These are phyloP conservation scores for Ogataea sp. DNA, from an alignment of 805 yeast species.

Conservation along the genomic window DNA sequence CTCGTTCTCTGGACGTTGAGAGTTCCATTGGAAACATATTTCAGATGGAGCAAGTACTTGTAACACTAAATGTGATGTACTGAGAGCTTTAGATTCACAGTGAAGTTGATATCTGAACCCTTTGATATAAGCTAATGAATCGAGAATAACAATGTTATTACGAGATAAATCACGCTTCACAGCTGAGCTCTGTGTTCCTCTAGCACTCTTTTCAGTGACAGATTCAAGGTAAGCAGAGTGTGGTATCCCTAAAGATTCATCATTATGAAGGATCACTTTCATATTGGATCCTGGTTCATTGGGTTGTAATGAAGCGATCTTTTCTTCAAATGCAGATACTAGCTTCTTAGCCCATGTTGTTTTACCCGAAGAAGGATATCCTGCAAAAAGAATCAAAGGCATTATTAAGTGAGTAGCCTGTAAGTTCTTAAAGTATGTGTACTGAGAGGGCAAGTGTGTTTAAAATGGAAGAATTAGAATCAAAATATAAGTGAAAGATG, in stretches of 20 bases:
- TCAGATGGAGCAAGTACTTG: slow-evolving; percentile 68
- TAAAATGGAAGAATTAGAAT: too few species aligned
- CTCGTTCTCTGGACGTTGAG: slow-evolving; percentile 19
- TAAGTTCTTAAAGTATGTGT: too few species aligned
- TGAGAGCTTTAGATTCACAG: slow-evolving; percentile 83
- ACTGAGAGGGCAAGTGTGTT: too few species aligned
- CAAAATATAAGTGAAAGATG: too few species aligned
- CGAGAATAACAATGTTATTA: slow-evolving; percentile 70
- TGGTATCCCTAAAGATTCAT: slow-evolving; percentile 66
- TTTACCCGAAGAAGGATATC: slow-evolving; percentile 83
- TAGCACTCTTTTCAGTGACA: slow-evolving; percentile 65
- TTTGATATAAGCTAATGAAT: slow-evolving; percentile 82
- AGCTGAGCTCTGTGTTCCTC: slow-evolving; percentile 83
- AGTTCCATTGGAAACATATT: slow-evolving; percentile 58
- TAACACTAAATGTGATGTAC: slow-evolving; percentile 76
- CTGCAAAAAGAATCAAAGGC: slow-evolving; percentile 83
- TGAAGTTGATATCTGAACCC: slow-evolving; percentile 92
- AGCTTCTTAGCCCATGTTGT: slow-evolving; percentile 62
- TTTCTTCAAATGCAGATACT: slow-evolving; percentile 34
- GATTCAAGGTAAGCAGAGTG: slow-evolving; percentile 67
- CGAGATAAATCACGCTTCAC: slow-evolving; percentile 74
- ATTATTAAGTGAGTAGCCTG: too few species aligned
- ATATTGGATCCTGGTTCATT: slow-evolving; percentile 45
- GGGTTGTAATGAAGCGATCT: slow-evolving; percentile 30
- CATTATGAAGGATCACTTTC: slow-evolving; percentile 63